phyloP scores from a whole-genome alignment of 176 grass and related monocot species.

The Pharus latifolius region DNA sequence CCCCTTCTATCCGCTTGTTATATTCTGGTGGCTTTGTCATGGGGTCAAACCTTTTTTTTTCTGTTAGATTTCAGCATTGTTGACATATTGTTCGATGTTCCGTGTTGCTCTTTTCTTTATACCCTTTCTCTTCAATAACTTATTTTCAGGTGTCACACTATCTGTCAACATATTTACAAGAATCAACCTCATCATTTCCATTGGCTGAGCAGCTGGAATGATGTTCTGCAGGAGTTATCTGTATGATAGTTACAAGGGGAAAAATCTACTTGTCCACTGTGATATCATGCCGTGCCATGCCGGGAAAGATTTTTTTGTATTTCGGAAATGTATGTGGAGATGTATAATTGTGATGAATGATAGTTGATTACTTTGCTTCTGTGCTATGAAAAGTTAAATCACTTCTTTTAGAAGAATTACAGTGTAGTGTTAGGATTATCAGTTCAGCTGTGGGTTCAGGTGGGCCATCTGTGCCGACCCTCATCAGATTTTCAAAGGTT shows the following conservation, averaged over 20 bases:
- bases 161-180: neutral
- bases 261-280: neutral
- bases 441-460: neutral
- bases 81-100: neutral
- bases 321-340: neutral
- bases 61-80: too few relatives aligned
- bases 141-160: conserved; percentile 1
- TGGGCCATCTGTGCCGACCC: too few relatives aligned
- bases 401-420: neutral
- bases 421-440: conserved; percentile 5
- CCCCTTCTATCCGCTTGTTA: too few relatives aligned
- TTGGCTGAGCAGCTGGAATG: neutral
- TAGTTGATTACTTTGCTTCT: neutral
- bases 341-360: neutral
- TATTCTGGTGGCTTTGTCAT: neutral
- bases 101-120: conserved; percentile 2
- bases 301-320: neutral
- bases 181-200: neutral
- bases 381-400: neutral
- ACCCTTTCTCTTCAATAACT: neutral
- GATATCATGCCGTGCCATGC: neutral
- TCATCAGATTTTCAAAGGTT: too few relatives aligned
- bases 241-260: neutral
- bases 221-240: neutral
- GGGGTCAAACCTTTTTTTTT: too few relatives aligned